phyloP scores from a whole-genome alignment of 73 alveolate species.

The Tetrahymena elliotti region DNA sequence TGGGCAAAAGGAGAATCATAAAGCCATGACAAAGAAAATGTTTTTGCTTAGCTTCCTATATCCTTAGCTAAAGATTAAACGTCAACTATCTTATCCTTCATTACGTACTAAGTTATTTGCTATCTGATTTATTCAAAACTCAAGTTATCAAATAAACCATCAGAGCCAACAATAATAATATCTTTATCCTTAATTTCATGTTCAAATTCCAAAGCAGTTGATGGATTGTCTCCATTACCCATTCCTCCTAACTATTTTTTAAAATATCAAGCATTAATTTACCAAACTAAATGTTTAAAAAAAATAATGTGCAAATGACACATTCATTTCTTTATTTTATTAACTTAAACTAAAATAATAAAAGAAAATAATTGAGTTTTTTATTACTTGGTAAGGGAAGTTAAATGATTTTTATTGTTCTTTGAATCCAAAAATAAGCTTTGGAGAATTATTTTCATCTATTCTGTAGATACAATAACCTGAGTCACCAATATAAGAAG shows the following conservation, averaged over 20 bases:
- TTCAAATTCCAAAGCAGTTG: constrained; percentile 15
- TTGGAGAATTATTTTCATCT: neutral
- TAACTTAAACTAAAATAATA: no score
- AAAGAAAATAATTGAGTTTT: no score
- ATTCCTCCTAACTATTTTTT: constrained; percentile 7
- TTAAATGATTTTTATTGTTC: neutral
- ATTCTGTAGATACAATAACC: neutral
- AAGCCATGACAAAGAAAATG: constrained; percentile 28
- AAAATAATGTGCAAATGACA: no score
- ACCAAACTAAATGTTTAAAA: neutral
- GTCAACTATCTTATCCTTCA: constrained; percentile 37
- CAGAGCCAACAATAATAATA: constrained; percentile 60
- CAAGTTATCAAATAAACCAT: constrained; percentile 76
- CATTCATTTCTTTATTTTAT: no score
- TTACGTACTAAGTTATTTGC: neutral
- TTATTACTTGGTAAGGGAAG: neutral
- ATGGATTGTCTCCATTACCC: constrained; percentile 13
- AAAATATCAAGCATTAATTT: neutral
- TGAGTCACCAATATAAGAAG: neutral
- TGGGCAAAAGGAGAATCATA: constrained; percentile 71
- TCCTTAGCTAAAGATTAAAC: constrained; percentile 50
- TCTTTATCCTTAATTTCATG: constrained; percentile 59
- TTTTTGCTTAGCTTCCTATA: constrained; percentile 55
- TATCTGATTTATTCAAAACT: constrained; percentile 36
- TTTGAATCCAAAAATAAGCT: neutral